Evolutionary conservation across 2,329 filamentous ascomycete genomes (phyloP).

Genomic region (Phaeoacremonium minimum): DNA sequence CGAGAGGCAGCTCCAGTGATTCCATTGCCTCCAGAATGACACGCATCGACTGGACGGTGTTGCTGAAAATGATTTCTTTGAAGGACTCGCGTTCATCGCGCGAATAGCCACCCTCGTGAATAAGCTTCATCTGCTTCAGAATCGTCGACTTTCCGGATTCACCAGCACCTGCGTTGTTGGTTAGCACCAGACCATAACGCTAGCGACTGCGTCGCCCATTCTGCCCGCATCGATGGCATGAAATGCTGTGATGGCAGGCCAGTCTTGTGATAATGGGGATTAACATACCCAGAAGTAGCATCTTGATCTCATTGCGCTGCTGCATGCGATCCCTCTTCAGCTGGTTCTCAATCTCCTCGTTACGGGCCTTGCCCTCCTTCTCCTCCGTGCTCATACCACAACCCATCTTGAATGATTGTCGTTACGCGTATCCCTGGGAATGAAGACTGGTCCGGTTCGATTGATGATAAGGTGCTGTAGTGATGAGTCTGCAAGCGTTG

Average conservation of each 20-base stretch:
- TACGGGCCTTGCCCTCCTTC: conserved; percentile 99
- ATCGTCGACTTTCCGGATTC: conserved; percentile 96
- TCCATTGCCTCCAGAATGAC: conserved; percentile 68
- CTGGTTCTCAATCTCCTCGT: conserved; percentile 99
- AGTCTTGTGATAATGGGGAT: no score
- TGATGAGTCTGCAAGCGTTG: no score
- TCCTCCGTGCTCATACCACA: conserved; percentile 99
- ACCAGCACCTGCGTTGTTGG: conserved; percentile 69
- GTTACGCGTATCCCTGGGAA: no score
- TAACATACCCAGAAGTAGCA: conserved; percentile 88
- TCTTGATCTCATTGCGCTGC: conserved; percentile 99
- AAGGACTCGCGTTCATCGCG: conserved; percentile 74
- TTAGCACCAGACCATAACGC: conserved; percentile 8
- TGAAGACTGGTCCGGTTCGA: no score
- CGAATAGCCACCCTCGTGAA: conserved; percentile 97
- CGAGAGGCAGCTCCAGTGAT: conserved; percentile 72
- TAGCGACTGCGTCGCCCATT: neutral
- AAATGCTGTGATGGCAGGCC: neutral
- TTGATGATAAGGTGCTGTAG: no score
- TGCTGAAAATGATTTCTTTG: conserved; percentile 69
- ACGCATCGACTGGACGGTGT: conserved; percentile 66
- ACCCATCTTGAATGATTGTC: conserved; percentile 73
- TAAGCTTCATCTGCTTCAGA: conserved; percentile 98
- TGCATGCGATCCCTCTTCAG: conserved; percentile 98
- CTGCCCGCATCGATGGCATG: neutral